Evolutionary conservation across 176 grass and related monocot genomes (phyloP).

Genomic region (Alloteropsis semialata): DNA sequence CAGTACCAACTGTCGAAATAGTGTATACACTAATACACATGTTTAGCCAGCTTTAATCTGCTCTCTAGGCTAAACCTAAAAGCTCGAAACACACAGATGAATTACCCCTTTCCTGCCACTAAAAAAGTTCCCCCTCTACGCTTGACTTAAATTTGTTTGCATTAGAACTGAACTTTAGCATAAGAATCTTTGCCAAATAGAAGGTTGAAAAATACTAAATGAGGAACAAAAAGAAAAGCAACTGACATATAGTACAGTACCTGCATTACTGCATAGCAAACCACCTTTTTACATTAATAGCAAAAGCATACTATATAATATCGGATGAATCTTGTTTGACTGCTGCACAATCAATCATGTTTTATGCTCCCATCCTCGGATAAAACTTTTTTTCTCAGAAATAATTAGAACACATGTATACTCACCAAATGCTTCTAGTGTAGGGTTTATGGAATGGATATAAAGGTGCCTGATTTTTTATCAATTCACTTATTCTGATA

Average conservation of each 20-base stretch:
- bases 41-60: not conserved
- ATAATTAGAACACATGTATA: not conserved
- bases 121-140: not conserved
- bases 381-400: not conserved
- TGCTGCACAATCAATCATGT: not conserved
- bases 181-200: not conserved
- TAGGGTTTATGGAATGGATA: not conserved
- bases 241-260: not conserved
- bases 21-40: not conserved
- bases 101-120: not conserved
- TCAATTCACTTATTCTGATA: not conserved
- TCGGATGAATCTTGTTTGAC: not conserved
- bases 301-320: not conserved
- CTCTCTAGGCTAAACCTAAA: conserved; percentile 15
- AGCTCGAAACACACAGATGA: not conserved
- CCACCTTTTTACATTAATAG: not conserved
- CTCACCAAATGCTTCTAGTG: not conserved
- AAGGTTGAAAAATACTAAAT: not conserved
- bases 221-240: not conserved
- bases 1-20: conserved; percentile 13
- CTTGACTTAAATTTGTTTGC: not conserved
- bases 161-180: not conserved
- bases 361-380: not conserved
- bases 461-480: not conserved
- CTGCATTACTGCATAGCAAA: not conserved